Conservation (phyloP, 495 filamentous ascomycete species). For the Aspergillus diversus region DNA sequence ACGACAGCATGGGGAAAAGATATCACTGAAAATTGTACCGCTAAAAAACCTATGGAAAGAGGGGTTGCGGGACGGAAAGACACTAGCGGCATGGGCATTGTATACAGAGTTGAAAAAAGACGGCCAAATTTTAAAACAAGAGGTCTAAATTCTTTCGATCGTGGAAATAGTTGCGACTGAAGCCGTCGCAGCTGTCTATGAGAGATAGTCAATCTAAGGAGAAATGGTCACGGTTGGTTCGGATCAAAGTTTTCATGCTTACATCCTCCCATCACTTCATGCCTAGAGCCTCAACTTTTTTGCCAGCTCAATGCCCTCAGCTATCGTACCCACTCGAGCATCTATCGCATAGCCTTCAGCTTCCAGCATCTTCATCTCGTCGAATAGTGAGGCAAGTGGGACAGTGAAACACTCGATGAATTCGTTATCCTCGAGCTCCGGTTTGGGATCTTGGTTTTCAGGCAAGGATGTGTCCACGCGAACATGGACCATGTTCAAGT, state of each 20-base stretch:
- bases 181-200: slow-evolving; percentile 1
- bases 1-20: slow-evolving; percentile 80
- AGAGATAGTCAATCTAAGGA: background rate
- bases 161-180: background rate
- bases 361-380: slow-evolving; percentile 70
- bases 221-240: no score
- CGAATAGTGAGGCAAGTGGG: slow-evolving; percentile 66
- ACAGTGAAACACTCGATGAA: slow-evolving; percentile 87
- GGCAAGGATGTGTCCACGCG: slow-evolving; percentile 73
- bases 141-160: background rate
- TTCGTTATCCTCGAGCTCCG: slow-evolving; percentile 83
- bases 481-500: slow-evolving; percentile 81
- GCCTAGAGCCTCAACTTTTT: slow-evolving; percentile 58
- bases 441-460: slow-evolving; percentile 70
- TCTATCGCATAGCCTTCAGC: slow-evolving; percentile 81
- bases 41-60: slow-evolving; percentile 78
- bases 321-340: slow-evolving; percentile 80
- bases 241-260: slow-evolving; percentile 5
- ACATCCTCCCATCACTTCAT: background rate
- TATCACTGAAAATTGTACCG: slow-evolving; percentile 72
- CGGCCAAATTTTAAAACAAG: slow-evolving; percentile 54
- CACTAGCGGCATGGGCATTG: slow-evolving; percentile 73
- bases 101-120: slow-evolving; percentile 73
- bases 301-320: slow-evolving; percentile 83
- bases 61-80: slow-evolving; percentile 77